A percentile compares a stretch with the other conserved stretches of the same genome.
phyloP scores from a whole-genome alignment of 108 stramenopile genomes.

The Nitzschia sp. region DNA sequence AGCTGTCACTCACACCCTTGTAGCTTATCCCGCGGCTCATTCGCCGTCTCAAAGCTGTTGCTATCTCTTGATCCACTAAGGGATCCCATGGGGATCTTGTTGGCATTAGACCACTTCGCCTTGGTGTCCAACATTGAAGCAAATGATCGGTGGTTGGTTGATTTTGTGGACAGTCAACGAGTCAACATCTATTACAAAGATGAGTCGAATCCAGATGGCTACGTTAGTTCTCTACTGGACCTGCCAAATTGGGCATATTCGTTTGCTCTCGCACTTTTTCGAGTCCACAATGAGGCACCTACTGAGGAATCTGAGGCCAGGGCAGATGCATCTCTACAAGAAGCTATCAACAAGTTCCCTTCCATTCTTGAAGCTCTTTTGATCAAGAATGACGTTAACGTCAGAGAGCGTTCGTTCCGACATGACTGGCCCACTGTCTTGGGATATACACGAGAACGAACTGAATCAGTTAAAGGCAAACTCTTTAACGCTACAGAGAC shows the following conservation, averaged over 20 bases:
- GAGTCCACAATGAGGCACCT: slow-evolving; percentile 23
- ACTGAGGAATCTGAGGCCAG: slow-evolving; percentile 20
- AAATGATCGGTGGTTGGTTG: slow-evolving; percentile 40
- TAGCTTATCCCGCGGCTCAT: slow-evolving; percentile 43
- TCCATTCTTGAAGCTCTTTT: slow-evolving; percentile 39
- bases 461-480: not conserved
- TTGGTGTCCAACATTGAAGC: slow-evolving; percentile 40
- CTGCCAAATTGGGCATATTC: slow-evolving; percentile 78
- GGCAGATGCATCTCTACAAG: slow-evolving; percentile 30
- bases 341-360: slow-evolving; percentile 46
- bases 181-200: slow-evolving; percentile 32
- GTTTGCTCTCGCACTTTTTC: slow-evolving; percentile 75
- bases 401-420: slow-evolving; percentile 39
- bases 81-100: slow-evolving; percentile 74
- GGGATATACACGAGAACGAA: slow-evolving; percentile 8
- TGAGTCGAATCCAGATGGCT: slow-evolving; percentile 27
- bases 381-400: slow-evolving; percentile 45
- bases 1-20: not conserved
- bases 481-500: not conserved
- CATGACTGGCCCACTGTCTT: slow-evolving; percentile 56
- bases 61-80: slow-evolving; percentile 79
- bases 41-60: slow-evolving; percentile 57
- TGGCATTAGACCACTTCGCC: slow-evolving; percentile 71
- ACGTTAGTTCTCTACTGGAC: slow-evolving; percentile 46
- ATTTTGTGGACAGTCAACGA: slow-evolving; percentile 47